Percentiles rank a stretch among this genome's conserved stretches.
Conservation (phyloP, 2,329 filamentous ascomycete genomes). For the Mycogone perniciosa region DNA sequence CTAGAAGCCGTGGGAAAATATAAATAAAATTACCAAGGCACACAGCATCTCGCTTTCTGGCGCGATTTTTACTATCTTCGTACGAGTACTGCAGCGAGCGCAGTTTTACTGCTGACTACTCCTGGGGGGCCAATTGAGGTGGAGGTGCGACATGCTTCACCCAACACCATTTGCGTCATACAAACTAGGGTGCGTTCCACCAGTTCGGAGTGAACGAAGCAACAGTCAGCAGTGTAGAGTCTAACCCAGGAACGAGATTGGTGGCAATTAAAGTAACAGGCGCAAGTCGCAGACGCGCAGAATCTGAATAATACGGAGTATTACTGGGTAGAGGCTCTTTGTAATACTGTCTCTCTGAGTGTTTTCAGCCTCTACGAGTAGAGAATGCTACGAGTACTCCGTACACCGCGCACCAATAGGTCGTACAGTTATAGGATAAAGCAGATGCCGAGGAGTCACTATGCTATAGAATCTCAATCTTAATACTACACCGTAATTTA, state of each 20-base stretch:
- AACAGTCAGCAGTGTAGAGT: background rate
- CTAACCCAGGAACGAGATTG: background rate
- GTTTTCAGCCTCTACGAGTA: too few relatives aligned
- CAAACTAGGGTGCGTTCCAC: background rate
- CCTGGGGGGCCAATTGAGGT: constrained; percentile 7
- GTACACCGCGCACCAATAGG: too few relatives aligned
- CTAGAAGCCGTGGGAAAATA: background rate
- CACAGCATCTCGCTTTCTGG: constrained; percentile 4
- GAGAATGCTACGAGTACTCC: too few relatives aligned
- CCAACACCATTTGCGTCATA: constrained; percentile 7
- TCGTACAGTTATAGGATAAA: too few relatives aligned
- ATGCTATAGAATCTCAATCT: too few relatives aligned
- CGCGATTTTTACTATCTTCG: background rate
- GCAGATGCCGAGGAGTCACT: too few relatives aligned
- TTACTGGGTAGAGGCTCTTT: too few relatives aligned
- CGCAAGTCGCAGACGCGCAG: background rate
- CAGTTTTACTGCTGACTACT: background rate
- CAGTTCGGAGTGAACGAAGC: background rate
- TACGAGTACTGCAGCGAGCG: too few relatives aligned
- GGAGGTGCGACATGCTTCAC: constrained; percentile 6
- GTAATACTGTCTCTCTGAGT: too few relatives aligned
- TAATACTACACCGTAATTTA: too few relatives aligned
- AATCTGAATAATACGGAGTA: too few relatives aligned
- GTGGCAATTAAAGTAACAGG: constrained; percentile 5
- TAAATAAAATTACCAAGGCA: background rate